Evolutionary conservation across 139 green algal genomes (phyloP).

Genomic region (Chlorella sp.): DNA sequence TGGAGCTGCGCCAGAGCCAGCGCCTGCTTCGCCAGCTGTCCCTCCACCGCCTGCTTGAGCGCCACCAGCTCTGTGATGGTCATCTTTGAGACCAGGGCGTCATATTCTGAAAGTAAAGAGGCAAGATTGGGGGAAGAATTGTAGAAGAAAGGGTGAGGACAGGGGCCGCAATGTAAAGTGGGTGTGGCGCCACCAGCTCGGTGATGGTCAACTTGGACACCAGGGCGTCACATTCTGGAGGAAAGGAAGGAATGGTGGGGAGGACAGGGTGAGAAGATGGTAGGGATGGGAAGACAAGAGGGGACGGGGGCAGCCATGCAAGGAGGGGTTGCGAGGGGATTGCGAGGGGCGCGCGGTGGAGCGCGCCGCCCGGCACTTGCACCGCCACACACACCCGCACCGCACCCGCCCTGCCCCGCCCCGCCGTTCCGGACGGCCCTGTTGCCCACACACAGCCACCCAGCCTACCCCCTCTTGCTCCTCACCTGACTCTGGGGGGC

Average conservation of each 20-base stretch:
- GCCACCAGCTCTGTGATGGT: slow-evolving; percentile 18
- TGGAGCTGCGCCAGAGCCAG: slow-evolving; percentile 19
- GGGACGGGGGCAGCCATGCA: neutral
- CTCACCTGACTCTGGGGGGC: no score
- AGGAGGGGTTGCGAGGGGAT: no score
- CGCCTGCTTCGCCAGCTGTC: slow-evolving; percentile 25
- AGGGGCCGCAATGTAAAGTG: no score
- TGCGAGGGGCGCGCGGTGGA: no score
- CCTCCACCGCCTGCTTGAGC: slow-evolving; percentile 22
- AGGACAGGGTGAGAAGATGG: neutral
- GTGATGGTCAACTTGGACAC: slow-evolving; percentile 4
- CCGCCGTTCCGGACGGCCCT: no score
- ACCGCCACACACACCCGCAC: no score
- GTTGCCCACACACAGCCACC: neutral
- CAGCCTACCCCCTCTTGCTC: neutral
- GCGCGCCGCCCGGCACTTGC: no score
- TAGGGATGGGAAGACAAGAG: no score
- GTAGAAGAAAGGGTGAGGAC: neutral
- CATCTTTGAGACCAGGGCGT: neutral
- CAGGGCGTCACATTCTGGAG: neutral
- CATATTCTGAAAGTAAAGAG: neutral
- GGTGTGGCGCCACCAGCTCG: slow-evolving; percentile 18
- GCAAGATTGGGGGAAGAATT: no score
- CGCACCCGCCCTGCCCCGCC: no score
- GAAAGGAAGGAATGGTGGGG: neutral